Base-by-base conservation (phyloP, 2,329 filamentous ascomycete species). In the Xylaria sp. region DNA sequence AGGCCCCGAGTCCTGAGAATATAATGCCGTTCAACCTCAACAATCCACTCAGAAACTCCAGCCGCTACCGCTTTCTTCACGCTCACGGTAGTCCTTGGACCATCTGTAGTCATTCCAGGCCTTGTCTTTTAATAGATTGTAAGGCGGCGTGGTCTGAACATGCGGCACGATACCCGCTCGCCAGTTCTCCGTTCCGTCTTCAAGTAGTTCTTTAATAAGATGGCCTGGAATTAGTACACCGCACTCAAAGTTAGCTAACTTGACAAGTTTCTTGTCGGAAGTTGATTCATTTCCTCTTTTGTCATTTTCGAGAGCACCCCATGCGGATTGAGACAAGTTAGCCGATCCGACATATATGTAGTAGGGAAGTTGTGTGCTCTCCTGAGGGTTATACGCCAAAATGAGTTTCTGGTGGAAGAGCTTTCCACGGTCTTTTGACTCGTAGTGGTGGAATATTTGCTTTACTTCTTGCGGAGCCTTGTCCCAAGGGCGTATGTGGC, bases 261-360 rank as follows among this genome's bases (percentile, higher is more conserved):
- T 71, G 10, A 63, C 40, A 4, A 71, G 57, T 38, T 71, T 71
- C 48, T 62, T 59, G 51, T 63, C 63, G 23, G 63, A 64, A 27
- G 68, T 70, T 6, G 48, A 58, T 17, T 62, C 51, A 10, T 70
- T 70, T 13, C 64, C 65, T 48, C 38, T 65, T 35, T 66, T 70
- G 51, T 71, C 68, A n/a, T 56, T 46, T 31, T 67, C 66, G 1
- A 71, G 51, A 8, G 58, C 37, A 1, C 70, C 70, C 70, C 69
- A 71, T 4, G 70, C 68, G 2, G 69, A 65, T 13, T 66, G 63
- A 1, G 67, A 68, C 11, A 72, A 47, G 33, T 69, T 71, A 2
- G 70, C 69, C 6, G 70, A 72, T 33, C 70, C 70, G n/a, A 72
- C 35, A 21, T 72, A 72, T 27, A 68, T n/a, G 31, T 67, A 72